Conservation (phyloP, 148 eudicot genomes). For the Silene conica region DNA sequence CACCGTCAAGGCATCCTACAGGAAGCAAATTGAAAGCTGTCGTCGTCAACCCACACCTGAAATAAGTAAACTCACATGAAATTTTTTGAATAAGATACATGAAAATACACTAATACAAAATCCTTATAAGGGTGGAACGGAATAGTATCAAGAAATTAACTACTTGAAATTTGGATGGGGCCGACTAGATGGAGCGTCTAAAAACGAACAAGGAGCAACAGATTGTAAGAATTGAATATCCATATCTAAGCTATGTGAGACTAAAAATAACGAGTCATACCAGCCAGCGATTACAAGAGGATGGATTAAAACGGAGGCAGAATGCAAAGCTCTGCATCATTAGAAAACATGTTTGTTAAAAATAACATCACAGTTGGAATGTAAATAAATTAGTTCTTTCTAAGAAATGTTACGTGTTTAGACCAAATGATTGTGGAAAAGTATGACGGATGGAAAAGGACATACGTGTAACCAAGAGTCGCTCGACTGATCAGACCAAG, state of each 20-base stretch:
- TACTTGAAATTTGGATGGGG: neutral
- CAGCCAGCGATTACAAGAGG: conserved; percentile 99
- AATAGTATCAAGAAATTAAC: neutral
- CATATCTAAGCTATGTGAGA: neutral
- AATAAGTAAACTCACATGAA: conserved; percentile 19
- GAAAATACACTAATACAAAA: neutral
- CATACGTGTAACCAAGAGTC: conserved; percentile 84
- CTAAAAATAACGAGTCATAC: conserved; percentile 33
- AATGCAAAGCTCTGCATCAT: conserved; percentile 77
- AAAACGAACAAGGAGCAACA: neutral
- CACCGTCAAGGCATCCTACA: conserved; percentile 98
- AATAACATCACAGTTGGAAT: neutral
- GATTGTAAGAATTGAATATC: neutral
- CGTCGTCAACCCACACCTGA: conserved; percentile 97
- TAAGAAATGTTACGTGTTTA: too few species aligned
- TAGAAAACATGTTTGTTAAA: neutral
- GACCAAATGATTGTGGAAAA: conserved; percentile 4
- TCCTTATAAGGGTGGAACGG: neutral
- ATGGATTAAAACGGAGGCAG: conserved; percentile 74
- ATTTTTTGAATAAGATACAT: neutral
- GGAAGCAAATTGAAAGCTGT: conserved; percentile 99
- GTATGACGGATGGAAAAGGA: conserved; percentile 28
- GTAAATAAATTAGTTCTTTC: neutral
- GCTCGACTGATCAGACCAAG: conserved; percentile 93
- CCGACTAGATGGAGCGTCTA: neutral